Conservation (phyloP, 768 basidiomycete genomes). For the Tricholoma bakamatsutake region DNA sequence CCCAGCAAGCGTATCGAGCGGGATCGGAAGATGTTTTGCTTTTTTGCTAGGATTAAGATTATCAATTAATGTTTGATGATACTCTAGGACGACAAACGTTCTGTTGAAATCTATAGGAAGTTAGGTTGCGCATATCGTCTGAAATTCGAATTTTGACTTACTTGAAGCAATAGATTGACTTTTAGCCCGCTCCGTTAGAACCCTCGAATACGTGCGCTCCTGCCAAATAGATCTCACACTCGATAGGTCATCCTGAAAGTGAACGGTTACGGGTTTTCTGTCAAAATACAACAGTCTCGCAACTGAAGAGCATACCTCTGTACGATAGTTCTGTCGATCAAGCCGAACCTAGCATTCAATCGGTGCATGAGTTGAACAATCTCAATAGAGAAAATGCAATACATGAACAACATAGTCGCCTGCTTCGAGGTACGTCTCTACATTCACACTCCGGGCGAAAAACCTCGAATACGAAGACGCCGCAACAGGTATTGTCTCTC, state of each 20-base stretch:
- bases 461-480: constrained; percentile 12
- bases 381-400: background rate
- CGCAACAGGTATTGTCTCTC: constrained; percentile 18
- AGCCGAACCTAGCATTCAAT: constrained; percentile 10
- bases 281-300: too few species aligned
- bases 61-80: background rate
- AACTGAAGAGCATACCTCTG: background rate
- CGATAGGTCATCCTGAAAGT: background rate
- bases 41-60: background rate
- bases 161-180: constrained; percentile 13
- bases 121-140: background rate
- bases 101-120: constrained; percentile 9
- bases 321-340: constrained; percentile 5
- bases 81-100: constrained; percentile 2
- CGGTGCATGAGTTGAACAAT: background rate
- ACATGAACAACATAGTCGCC: constrained; percentile 27
- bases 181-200: constrained; percentile 9
- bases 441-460: constrained; percentile 22
- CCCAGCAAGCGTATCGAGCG: constrained; percentile 16
- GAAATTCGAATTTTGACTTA: constrained; percentile 5
- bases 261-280: background rate
- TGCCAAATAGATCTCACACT: constrained; percentile 3
- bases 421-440: constrained; percentile 20
- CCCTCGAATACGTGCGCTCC: constrained; percentile 5
- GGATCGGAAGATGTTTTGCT: constrained; percentile 11